Percentiles rank a stretch among this genome's conserved stretches.
phyloP scores from a whole-genome alignment of 192 early-diverging fungal species.

The Coemansia sp. region DNA sequence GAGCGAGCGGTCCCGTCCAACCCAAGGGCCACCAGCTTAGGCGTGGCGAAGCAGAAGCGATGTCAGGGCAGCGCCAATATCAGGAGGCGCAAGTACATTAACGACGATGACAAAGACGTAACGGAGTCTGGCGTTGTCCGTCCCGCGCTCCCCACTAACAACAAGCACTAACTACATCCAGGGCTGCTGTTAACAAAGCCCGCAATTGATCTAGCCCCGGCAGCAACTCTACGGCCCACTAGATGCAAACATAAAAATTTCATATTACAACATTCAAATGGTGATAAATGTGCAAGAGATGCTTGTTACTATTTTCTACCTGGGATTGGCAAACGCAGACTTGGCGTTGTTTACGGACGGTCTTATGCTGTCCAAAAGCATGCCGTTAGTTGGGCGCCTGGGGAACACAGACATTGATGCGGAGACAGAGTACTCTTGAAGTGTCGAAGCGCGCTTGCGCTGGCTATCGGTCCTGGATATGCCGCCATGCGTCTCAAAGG shows the following conservation, averaged over 20 bases:
- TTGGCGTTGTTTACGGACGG: constrained; percentile 5
- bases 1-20: neutral
- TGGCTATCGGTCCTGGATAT: constrained; percentile 13
- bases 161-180: constrained; percentile 12
- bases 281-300: constrained; percentile 1
- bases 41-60: constrained; percentile 1
- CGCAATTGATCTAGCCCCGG: constrained; percentile 12
- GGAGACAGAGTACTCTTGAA: constrained; percentile 37
- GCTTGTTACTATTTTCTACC: neutral
- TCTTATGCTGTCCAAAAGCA: constrained; percentile 33
- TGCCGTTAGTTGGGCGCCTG: constrained; percentile 35
- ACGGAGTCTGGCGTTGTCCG: no score
- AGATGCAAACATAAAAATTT: no score
- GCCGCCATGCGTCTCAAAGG: neutral
- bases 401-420: constrained; percentile 29
- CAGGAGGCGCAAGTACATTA: neutral
- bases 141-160: no score
- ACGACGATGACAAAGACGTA: constrained; percentile 1
- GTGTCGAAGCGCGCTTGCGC: constrained; percentile 52
- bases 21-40: neutral
- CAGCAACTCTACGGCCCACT: no score
- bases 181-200: constrained; percentile 10
- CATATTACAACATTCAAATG: neutral
- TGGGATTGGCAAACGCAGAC: neutral
- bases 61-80: constrained; percentile 11